A percentile compares a stretch with the other conserved stretches of the same genome.
Conservation (phyloP, 164 flowering plant species). For the Tinospora cordifolia region DNA sequence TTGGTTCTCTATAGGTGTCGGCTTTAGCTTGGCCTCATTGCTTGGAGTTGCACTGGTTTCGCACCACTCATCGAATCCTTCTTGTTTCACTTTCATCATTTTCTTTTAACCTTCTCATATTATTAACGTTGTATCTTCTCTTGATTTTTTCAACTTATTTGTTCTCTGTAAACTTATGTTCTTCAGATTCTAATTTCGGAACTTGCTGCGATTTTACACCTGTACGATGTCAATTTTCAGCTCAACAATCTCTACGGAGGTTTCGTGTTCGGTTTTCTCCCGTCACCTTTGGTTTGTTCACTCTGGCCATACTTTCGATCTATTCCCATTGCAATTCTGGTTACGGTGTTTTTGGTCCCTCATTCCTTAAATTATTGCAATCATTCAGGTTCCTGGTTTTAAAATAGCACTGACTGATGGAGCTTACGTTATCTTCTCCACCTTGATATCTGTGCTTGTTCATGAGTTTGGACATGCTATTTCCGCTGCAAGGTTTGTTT, state of each 20-base stretch:
- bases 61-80: not conserved
- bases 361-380: not conserved
- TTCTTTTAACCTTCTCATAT: not conserved
- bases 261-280: constrained; percentile 29
- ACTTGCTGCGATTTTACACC: constrained; percentile 21
- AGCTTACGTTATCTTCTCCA: constrained; percentile 43
- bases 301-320: not conserved
- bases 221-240: constrained; percentile 15
- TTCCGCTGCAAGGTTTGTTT: constrained; percentile 69
- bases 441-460: constrained; percentile 49
- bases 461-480: constrained; percentile 89
- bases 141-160: not conserved
- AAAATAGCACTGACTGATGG: constrained; percentile 43
- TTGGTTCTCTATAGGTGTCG: constrained; percentile 65
- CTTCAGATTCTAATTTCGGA: constrained; percentile 45
- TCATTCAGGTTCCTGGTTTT: constrained; percentile 36
- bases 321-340: not conserved
- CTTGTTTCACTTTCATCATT: not conserved
- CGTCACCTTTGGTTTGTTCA: constrained; percentile 37
- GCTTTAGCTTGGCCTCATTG: constrained; percentile 42
- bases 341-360: not conserved
- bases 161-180: not conserved
- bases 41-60: constrained; percentile 38
- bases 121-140: not conserved
- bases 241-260: constrained; percentile 18